These are phyloP conservation scores for Tuber melanosporum DNA, from an alignment of 495 filamentous ascomycete species.

Conservation along the genomic window DNA sequence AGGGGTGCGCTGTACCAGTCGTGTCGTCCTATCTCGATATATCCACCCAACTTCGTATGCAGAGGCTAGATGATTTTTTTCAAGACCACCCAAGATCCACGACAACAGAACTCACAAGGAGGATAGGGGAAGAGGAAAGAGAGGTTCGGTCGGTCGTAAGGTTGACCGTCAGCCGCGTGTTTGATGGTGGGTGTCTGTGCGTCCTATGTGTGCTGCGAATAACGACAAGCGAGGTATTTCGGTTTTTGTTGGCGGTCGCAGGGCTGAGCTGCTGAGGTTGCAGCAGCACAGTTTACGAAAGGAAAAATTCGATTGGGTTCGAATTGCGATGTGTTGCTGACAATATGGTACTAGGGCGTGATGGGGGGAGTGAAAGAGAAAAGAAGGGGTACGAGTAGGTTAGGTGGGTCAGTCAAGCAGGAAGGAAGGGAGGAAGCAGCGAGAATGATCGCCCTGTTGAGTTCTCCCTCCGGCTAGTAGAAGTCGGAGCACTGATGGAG, in stretches of 20 bases:
- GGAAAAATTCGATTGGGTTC: constrained; percentile 38
- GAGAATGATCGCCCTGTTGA: constrained; percentile 35
- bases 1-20: constrained; percentile 39
- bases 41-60: constrained; percentile 31
- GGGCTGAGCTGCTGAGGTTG: constrained; percentile 32
- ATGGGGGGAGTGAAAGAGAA: constrained; percentile 29
- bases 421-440: constrained; percentile 12
- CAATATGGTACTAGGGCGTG: constrained; percentile 30
- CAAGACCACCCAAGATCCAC: constrained; percentile 37
- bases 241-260: constrained; percentile 35
- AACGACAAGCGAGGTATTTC: constrained; percentile 37
- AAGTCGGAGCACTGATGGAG: constrained; percentile 18
- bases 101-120: constrained; percentile 35
- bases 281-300: constrained; percentile 30
- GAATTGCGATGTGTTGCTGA: constrained; percentile 37
- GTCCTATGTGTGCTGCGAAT: constrained; percentile 27
- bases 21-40: constrained; percentile 39
- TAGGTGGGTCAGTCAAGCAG: constrained; percentile 27
- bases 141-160: constrained; percentile 29
- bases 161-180: constrained; percentile 35
- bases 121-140: constrained; percentile 34
- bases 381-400: constrained; percentile 23
- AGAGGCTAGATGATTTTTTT: constrained; percentile 21
- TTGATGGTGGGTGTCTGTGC: constrained; percentile 35
- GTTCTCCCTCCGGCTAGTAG: constrained; percentile 23